These are phyloP conservation scores for Ogataea allantospora DNA, from an alignment of 805 yeast species.

Conservation along the genomic window DNA sequence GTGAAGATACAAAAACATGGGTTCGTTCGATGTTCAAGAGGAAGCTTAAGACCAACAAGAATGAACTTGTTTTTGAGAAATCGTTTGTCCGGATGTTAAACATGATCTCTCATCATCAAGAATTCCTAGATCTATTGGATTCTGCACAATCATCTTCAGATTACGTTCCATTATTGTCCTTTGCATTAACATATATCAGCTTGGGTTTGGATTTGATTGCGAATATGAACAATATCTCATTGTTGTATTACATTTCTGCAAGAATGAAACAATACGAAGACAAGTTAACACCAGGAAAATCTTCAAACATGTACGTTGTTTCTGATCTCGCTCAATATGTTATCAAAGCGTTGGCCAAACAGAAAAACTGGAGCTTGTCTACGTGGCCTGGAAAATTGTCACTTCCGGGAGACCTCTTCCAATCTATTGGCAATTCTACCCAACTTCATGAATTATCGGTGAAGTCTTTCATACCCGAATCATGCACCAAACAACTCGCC, in stretches of 20 bases:
- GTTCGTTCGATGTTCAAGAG: constrained; percentile 54
- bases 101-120: constrained; percentile 72
- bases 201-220: constrained; percentile 62
- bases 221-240: constrained; percentile 63
- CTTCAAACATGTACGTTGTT: constrained; percentile 53
- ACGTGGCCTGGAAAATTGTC: constrained; percentile 81
- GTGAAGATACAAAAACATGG: constrained; percentile 63
- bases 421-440: constrained; percentile 53
- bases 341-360: constrained; percentile 55
- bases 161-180: constrained; percentile 42
- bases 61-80: constrained; percentile 58
- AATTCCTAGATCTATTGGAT: constrained; percentile 46
- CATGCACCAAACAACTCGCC: constrained; percentile 38
- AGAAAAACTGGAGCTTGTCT: constrained; percentile 64
- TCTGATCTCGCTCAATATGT: constrained; percentile 73
- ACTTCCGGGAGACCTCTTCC: constrained; percentile 66
- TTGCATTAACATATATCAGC: constrained; percentile 57
- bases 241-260: constrained; percentile 72
- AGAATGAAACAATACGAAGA: constrained; percentile 79
- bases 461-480: constrained; percentile 54
- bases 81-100: constrained; percentile 66
- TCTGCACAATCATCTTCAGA: constrained; percentile 18
- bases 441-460: constrained; percentile 59
- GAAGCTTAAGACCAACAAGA: constrained; percentile 26
- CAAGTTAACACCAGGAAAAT: constrained; percentile 23